Conservation (phyloP, 805 yeast species). For the Schwanniomyces occidentalis region DNA sequence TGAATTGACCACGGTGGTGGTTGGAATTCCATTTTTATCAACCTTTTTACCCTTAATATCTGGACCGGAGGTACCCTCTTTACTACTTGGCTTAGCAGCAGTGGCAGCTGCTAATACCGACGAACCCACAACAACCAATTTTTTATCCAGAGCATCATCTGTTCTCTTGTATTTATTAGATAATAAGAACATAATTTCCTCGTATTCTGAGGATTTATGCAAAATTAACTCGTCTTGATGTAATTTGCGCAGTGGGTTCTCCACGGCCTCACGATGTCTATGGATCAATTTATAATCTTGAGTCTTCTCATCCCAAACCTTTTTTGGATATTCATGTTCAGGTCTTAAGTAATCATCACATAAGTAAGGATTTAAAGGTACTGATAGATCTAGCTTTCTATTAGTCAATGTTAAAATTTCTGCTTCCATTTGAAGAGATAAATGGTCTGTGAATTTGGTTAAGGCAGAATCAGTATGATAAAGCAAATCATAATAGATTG, state of each 20-base stretch:
- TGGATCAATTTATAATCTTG: constrained; percentile 30
- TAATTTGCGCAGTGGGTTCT: constrained; percentile 33
- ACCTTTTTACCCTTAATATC: constrained; percentile 27
- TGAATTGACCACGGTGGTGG: constrained; percentile 11
- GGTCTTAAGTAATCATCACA: constrained; percentile 51
- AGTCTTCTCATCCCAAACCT: constrained; percentile 36
- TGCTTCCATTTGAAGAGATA: constrained; percentile 83
- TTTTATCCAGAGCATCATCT: constrained; percentile 39
- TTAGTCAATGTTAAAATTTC: constrained; percentile 78
- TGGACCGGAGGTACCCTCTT: constrained; percentile 27
- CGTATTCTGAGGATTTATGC: constrained; percentile 80
- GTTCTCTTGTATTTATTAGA: constrained; percentile 40
- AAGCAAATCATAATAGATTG: constrained; percentile 81
- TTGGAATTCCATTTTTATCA: constrained; percentile 14
- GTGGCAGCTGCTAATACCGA: constrained; percentile 21
- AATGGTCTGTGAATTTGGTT: constrained; percentile 72
- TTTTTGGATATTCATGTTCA: constrained; percentile 48
- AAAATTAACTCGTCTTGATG: constrained; percentile 43
- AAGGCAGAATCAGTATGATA: constrained; percentile 78
- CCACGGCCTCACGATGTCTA: constrained; percentile 33
- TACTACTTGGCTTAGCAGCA: constrained; percentile 17
- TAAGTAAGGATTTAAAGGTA: constrained; percentile 67
- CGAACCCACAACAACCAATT: constrained; percentile 39
- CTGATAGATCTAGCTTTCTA: constrained; percentile 73
- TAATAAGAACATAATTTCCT: constrained; percentile 72